Evolutionary conservation across 202 grass and related monocot species (phyloP).

Genomic region (Zizania palustris): DNA sequence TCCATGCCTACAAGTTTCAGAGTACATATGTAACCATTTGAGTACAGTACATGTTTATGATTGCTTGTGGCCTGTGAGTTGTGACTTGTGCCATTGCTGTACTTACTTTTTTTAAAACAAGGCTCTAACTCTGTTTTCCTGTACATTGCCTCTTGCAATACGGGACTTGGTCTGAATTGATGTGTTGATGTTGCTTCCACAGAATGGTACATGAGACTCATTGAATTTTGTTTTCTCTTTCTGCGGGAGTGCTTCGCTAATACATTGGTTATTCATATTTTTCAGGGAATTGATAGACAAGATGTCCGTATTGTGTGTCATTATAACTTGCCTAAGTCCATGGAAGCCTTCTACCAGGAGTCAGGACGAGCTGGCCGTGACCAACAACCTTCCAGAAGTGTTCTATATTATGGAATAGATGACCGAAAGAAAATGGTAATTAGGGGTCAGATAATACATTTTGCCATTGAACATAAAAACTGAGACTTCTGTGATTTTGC

Average conservation of each 20-base stretch:
- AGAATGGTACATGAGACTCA: constrained; percentile 78
- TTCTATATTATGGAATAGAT: constrained; percentile 87
- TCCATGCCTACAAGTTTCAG: constrained; percentile 35
- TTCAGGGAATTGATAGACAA: constrained; percentile 97
- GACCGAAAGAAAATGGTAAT: constrained; percentile 89
- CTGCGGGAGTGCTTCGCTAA: constrained; percentile 28
- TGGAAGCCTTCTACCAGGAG: constrained; percentile 97
- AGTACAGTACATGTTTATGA: constrained; percentile 7
- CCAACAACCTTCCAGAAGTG: constrained; percentile 75
- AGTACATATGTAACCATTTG: neutral
- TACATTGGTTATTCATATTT: constrained; percentile 38
- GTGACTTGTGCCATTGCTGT: constrained; percentile 26
- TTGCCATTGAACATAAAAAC: constrained; percentile 30
- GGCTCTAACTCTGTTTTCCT: constrained; percentile 24
- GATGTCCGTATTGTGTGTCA: constrained; percentile 91
- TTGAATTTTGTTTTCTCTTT: constrained; percentile 20
- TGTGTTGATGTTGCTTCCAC: constrained; percentile 34
- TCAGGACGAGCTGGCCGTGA: constrained; percentile 90
- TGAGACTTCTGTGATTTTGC: constrained; percentile 40
- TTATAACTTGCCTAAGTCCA: constrained; percentile 95
- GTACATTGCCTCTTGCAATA: constrained; percentile 26
- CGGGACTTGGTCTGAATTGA: constrained; percentile 20
- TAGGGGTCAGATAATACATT: constrained; percentile 28
- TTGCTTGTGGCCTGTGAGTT: constrained; percentile 12
- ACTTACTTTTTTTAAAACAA: constrained; percentile 12